Evolutionary conservation across 805 yeast genomes (phyloP).

Genomic region (Groenewaldozyma salmanticensis): DNA sequence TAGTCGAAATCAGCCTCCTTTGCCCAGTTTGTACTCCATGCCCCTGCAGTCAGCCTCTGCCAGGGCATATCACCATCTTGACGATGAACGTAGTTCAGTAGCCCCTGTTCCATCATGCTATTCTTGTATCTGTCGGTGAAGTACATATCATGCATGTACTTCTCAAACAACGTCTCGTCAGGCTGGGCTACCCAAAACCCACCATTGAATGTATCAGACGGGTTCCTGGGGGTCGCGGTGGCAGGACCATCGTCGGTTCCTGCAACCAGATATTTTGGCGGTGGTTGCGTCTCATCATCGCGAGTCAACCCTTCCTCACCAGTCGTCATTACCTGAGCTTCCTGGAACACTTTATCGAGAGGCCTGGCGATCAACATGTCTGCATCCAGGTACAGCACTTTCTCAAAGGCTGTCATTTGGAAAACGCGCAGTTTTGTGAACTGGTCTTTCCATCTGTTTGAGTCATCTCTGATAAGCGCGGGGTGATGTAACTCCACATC

Average conservation of each 20-base stretch:
- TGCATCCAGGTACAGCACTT: constrained; percentile 9
- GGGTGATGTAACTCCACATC: not conserved
- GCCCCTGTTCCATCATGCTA: constrained; percentile 9
- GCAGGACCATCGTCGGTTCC: constrained; percentile 8
- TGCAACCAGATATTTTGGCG: constrained; percentile 7
- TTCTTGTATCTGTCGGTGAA: constrained; percentile 5
- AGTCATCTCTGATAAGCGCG: not conserved
- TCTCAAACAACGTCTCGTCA: constrained; percentile 1
- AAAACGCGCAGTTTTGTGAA: constrained; percentile 9
- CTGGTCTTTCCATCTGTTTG: constrained; percentile 8
- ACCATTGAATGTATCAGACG: constrained; percentile 7
- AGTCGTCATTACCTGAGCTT: constrained; percentile 1
- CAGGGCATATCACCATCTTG: constrained; percentile 7
- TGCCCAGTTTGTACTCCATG: constrained; percentile 12
- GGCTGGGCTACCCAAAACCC: constrained; percentile 10
- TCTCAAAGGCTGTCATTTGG: constrained; percentile 6
- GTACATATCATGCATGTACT: constrained; percentile 4
- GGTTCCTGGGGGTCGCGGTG: constrained; percentile 7
- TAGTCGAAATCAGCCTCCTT: constrained; percentile 4
- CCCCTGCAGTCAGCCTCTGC: constrained; percentile 7
- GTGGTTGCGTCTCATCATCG: constrained; percentile 7
- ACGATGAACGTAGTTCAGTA: constrained; percentile 11
- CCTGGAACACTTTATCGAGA: constrained; percentile 8
- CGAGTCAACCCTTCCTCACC: not conserved
- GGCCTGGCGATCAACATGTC: constrained; percentile 8